Conservation (phyloP, 805 yeast species). For the Myxozyma monticola region DNA sequence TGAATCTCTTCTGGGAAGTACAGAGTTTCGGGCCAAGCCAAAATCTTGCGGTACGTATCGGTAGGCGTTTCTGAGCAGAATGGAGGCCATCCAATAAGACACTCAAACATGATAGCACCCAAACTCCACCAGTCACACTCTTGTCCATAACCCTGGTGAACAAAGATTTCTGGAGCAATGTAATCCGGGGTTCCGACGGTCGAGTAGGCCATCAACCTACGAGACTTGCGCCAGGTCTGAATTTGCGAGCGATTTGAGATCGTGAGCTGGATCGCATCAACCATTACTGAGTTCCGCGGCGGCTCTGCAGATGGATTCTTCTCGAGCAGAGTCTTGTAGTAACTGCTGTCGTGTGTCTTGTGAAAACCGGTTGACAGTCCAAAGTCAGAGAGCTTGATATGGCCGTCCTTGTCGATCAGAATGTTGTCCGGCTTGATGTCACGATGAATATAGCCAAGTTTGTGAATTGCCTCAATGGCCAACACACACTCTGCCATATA, state of each 20-base stretch:
- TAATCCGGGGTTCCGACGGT: slow-evolving; percentile 97
- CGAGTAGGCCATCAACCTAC: slow-evolving; percentile 91
- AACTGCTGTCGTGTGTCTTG: slow-evolving; percentile 86
- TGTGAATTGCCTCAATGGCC: slow-evolving; percentile 92
- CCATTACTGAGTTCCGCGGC: slow-evolving; percentile 77
- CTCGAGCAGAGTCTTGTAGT: slow-evolving; percentile 78
- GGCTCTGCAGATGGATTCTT: slow-evolving; percentile 41
- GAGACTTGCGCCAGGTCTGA: slow-evolving; percentile 92
- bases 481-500: slow-evolving; percentile 95
- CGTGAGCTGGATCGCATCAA: slow-evolving; percentile 91
- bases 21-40: slow-evolving; percentile 86
- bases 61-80: slow-evolving; percentile 94
- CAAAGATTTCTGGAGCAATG: slow-evolving; percentile 91
- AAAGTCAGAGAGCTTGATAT: slow-evolving; percentile 69
- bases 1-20: slow-evolving; percentile 91
- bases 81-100: slow-evolving; percentile 96
- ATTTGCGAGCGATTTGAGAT: slow-evolving; percentile 93
- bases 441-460: slow-evolving; percentile 89
- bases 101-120: slow-evolving; percentile 96
- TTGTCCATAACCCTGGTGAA: slow-evolving; percentile 92
- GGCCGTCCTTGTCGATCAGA: slow-evolving; percentile 75
- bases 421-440: slow-evolving; percentile 98
- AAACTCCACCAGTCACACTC: slow-evolving; percentile 98
- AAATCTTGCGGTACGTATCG: slow-evolving; percentile 86
- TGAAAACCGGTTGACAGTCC: slow-evolving; percentile 90